Evolutionary conservation across 148 eudicot genomes (phyloP).

Genomic region (Rhododendron vialii): DNA sequence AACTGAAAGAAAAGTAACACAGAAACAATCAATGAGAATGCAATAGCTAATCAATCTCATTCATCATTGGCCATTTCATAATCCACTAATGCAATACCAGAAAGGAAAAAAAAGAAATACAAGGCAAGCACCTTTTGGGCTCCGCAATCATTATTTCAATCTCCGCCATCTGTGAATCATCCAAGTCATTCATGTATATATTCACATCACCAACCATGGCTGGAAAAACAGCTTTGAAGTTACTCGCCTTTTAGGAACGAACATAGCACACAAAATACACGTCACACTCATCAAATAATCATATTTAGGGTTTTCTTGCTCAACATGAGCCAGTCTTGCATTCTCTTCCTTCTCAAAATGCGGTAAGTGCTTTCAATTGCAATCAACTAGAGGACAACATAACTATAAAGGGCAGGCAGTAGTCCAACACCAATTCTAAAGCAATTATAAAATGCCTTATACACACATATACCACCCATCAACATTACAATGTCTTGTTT

Average conservation of each 20-base stretch:
- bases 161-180: slow-evolving; percentile 71
- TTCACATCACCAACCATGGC: slow-evolving; percentile 89
- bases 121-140: slow-evolving; percentile 43
- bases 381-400: background rate
- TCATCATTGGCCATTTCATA: background rate
- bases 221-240: slow-evolving; percentile 5
- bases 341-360: background rate
- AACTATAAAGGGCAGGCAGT: background rate
- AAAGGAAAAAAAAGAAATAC: background rate
- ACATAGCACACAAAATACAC: background rate
- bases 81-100: background rate
- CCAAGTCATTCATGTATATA: slow-evolving; percentile 88
- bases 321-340: background rate
- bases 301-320: background rate
- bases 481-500: background rate
- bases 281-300: background rate
- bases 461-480: background rate
- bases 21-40: background rate
- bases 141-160: slow-evolving; percentile 97
- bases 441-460: background rate
- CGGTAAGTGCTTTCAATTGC: background rate
- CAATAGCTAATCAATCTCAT: background rate
- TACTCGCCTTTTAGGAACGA: background rate
- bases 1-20: background rate
- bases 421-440: background rate